These are phyloP conservation scores for Lachancea sp. DNA, from an alignment of 805 yeast genomes.

Conservation along the genomic window DNA sequence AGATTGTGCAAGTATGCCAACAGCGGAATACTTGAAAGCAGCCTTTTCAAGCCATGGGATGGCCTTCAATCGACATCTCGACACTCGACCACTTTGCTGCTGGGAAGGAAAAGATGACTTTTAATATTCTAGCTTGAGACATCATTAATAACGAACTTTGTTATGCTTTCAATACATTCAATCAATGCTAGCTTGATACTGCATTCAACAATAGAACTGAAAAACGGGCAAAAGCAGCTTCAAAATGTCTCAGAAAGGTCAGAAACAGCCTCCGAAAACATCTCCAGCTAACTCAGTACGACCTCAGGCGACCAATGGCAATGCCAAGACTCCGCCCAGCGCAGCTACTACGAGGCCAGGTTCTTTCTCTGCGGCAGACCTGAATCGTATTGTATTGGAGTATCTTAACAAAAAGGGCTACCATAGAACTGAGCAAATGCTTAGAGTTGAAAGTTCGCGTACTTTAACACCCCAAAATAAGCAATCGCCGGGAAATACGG, in stretches of 20 bases:
- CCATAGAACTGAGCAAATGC: slow-evolving; percentile 88
- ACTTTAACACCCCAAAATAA: slow-evolving; percentile 46
- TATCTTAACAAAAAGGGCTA: slow-evolving; percentile 91
- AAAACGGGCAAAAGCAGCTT: slow-evolving; percentile 1
- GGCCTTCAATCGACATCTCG: no score
- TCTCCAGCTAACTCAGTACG: slow-evolving; percentile 8
- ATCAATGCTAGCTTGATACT: no score
- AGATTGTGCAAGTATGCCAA: no score
- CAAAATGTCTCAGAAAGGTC: slow-evolving; percentile 11
- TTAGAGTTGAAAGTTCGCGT: slow-evolving; percentile 76
- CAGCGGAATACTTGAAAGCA: no score
- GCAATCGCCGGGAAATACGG: slow-evolving; percentile 42
- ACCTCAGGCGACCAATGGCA: slow-evolving; percentile 10
- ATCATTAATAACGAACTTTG: no score
- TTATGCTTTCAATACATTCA: no score
- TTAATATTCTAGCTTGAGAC: no score
- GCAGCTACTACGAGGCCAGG: slow-evolving; percentile 18
- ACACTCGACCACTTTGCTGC: no score
- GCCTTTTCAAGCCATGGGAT: no score
- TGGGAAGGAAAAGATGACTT: no score
- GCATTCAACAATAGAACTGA: no score
- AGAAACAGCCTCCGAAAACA: slow-evolving; percentile 10
- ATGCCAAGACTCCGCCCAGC: slow-evolving; percentile 12
- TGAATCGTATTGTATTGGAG: slow-evolving; percentile 87
- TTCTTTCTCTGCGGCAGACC: slow-evolving; percentile 68